Evolutionary conservation across 2,329 filamentous ascomycete genomes (phyloP).

Genomic region (Aspergillus versicolor): DNA sequence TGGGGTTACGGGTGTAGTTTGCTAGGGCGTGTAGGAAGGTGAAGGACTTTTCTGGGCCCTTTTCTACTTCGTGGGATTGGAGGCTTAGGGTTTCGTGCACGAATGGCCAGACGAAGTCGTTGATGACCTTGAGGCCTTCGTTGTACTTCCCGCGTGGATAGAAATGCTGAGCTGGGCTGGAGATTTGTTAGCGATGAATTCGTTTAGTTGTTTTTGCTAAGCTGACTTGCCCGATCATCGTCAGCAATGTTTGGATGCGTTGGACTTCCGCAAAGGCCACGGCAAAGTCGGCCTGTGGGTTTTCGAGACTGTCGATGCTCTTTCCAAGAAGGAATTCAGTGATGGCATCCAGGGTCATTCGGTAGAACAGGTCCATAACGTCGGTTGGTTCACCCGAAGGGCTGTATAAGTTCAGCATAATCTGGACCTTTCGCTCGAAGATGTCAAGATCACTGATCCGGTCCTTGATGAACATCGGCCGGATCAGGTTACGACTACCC

Average conservation of each 20-base stretch:
- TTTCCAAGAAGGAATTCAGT: slow-evolving; percentile 5
- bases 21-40: slow-evolving; percentile 9
- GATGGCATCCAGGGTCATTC: slow-evolving; percentile 9
- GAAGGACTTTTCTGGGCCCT: neutral
- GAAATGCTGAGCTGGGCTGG: slow-evolving; percentile 1
- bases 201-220: neutral
- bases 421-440: slow-evolving; percentile 4
- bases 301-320: slow-evolving; percentile 5
- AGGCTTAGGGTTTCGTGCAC: neutral
- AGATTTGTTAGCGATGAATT: neutral
- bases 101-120: slow-evolving; percentile 8
- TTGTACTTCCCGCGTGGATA: slow-evolving; percentile 3
- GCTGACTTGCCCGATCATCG: slow-evolving; percentile 1
- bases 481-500: slow-evolving; percentile 5
- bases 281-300: slow-evolving; percentile 6
- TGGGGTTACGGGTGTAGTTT: slow-evolving; percentile 1
- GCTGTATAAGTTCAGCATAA: slow-evolving; percentile 5
- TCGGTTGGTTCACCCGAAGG: neutral
- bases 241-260: slow-evolving; percentile 6
- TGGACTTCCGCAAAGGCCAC: slow-evolving; percentile 5
- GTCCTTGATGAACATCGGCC: slow-evolving; percentile 5
- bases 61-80: neutral
- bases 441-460: slow-evolving; percentile 7
- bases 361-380: slow-evolving; percentile 8
- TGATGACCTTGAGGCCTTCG: slow-evolving; percentile 2